phyloP scores from a whole-genome alignment of 164 flowering plant genomes.

The Vitis amurensis region DNA sequence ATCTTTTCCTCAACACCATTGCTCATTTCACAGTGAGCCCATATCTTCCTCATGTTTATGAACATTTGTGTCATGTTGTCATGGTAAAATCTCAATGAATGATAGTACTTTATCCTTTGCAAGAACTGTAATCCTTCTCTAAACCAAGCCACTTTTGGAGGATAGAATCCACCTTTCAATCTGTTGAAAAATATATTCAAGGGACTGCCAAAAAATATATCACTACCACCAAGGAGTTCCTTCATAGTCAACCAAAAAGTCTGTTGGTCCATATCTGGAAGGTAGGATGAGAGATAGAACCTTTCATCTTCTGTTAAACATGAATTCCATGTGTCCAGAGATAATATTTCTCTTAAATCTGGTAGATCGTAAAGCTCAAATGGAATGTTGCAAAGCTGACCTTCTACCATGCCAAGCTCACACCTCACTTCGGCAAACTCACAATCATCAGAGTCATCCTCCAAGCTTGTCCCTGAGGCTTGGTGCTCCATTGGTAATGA shows the following conservation, averaged over 20 bases:
- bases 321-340: background rate
- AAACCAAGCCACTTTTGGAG: constrained; percentile 15
- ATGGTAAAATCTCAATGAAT: too few relatives aligned
- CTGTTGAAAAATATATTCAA: constrained; percentile 24
- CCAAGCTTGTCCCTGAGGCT: constrained; percentile 16
- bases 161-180: constrained; percentile 35
- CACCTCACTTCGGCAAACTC: constrained; percentile 21
- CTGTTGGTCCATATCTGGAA: constrained; percentile 42
- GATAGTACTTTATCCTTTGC: too few relatives aligned
- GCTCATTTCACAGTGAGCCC: too few relatives aligned
- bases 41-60: too few relatives aligned
- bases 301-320: constrained; percentile 8
- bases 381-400: constrained; percentile 35
- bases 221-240: constrained; percentile 32
- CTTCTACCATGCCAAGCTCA: constrained; percentile 33
- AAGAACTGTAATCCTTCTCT: too few relatives aligned
- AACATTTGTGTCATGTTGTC: too few relatives aligned
- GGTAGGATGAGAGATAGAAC: too few relatives aligned
- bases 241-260: constrained; percentile 37
- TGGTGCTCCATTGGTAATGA: too few relatives aligned
- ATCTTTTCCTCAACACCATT: too few relatives aligned
- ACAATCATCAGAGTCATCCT: constrained; percentile 24
- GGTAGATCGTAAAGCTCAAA: constrained; percentile 42
- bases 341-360: constrained; percentile 32
- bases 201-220: constrained; percentile 38